Conservation (phyloP, 2,329 filamentous ascomycete genomes). For the Bipolaris oryzae region DNA sequence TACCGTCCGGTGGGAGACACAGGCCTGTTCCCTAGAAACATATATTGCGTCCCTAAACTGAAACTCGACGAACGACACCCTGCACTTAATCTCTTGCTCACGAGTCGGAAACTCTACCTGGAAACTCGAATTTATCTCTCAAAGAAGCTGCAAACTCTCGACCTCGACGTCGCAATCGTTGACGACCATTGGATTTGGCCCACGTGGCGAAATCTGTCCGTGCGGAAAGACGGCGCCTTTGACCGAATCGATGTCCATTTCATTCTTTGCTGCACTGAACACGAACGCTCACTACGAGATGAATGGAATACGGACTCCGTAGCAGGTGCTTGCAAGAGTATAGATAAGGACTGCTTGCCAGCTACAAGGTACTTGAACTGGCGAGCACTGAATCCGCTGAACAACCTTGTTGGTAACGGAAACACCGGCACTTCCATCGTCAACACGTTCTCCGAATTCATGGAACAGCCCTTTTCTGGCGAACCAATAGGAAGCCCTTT, state of each 20-base stretch:
- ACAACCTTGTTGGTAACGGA: not conserved
- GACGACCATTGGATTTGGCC: slow-evolving; percentile 25
- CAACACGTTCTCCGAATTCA: not conserved
- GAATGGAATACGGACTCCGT: not conserved
- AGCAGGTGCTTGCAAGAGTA: not conserved
- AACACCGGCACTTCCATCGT: not conserved
- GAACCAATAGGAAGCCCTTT: not conserved
- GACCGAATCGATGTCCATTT: slow-evolving; percentile 17
- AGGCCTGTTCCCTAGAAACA: not conserved
- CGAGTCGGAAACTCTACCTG: slow-evolving; percentile 5
- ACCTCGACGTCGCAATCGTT: slow-evolving; percentile 20
- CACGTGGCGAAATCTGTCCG: slow-evolving; percentile 17
- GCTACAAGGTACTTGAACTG: not conserved
- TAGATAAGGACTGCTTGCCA: not conserved
- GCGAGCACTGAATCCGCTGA: not conserved
- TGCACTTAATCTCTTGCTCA: slow-evolving; percentile 9
- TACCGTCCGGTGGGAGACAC: not conserved
- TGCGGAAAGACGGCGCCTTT: not conserved
- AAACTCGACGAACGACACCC: not conserved
- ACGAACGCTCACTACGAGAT: slow-evolving; percentile 1
- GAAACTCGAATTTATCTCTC: slow-evolving; percentile 12
- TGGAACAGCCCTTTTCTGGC: not conserved
- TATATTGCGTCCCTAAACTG: not conserved
- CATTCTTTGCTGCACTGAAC: slow-evolving; percentile 15
- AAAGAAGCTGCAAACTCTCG: slow-evolving; percentile 6